These are phyloP conservation scores for Evernia prunastri DNA, from an alignment of 495 filamentous ascomycete species.

Conservation along the genomic window DNA sequence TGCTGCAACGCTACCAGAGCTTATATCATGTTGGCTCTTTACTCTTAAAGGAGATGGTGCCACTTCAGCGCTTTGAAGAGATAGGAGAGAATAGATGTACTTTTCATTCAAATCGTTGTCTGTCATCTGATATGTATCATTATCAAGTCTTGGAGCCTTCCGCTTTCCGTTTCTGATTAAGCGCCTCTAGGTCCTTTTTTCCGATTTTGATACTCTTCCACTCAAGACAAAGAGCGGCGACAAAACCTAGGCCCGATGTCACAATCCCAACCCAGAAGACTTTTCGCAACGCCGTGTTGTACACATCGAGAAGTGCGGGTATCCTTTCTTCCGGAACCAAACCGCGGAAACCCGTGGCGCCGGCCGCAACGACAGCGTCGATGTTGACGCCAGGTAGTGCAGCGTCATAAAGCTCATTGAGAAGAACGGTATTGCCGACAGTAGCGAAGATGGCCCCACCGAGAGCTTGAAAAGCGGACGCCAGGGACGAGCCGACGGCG, in stretches of 20 bases:
- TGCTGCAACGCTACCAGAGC: no score
- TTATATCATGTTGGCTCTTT: no score
- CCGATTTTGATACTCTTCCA: constrained; percentile 34
- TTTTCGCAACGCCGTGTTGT: constrained; percentile 45
- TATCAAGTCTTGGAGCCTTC: no score
- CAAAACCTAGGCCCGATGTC: constrained; percentile 40
- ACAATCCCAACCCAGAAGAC: constrained; percentile 48
- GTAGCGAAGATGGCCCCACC: constrained; percentile 30
- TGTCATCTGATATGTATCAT: no score
- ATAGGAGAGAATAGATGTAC: no score
- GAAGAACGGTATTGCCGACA: constrained; percentile 32
- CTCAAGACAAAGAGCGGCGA: constrained; percentile 49
- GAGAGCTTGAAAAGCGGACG: constrained; percentile 33
- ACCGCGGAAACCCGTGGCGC: constrained; percentile 33
- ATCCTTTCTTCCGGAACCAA: constrained; percentile 28
- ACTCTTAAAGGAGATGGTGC: no score
- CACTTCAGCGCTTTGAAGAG: no score
- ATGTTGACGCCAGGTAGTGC: constrained; percentile 29
- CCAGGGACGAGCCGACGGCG: constrained; percentile 29
- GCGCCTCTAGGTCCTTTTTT: not conserved
- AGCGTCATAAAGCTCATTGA: constrained; percentile 26
- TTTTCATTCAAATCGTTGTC: no score
- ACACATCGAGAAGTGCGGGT: constrained; percentile 28
- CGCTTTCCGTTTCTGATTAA: no score
- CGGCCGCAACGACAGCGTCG: constrained; percentile 29